Conservation (phyloP, 306 rosid genomes). For the Vigna angularis region DNA sequence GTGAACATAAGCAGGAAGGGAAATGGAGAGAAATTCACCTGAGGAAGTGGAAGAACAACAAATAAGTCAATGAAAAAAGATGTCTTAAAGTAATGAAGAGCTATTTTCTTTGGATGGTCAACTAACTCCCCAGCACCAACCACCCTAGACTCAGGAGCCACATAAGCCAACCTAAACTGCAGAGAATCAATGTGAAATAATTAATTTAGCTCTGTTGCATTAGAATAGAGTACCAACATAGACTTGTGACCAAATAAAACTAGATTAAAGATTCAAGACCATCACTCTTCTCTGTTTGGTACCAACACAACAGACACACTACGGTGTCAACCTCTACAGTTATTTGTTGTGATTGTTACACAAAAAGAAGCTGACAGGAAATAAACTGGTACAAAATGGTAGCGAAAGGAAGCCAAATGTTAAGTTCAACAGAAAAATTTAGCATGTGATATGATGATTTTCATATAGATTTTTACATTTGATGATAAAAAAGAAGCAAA, state of each 20-base stretch:
- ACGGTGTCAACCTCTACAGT: not conserved
- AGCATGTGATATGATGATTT: not conserved
- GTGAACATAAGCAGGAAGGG: not conserved
- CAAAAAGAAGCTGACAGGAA: not conserved
- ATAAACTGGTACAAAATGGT: not conserved
- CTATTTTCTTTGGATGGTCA: constrained; percentile 83
- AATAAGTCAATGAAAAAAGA: constrained; percentile 70
- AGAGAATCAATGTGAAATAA: constrained; percentile 33
- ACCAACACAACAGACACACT: not conserved
- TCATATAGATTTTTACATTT: not conserved
- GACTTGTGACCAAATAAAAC: not conserved
- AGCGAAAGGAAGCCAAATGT: not conserved
- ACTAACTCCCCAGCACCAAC: constrained; percentile 92
- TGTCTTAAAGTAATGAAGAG: constrained; percentile 65
- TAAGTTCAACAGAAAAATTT: not conserved
- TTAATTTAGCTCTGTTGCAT: constrained; percentile 6
- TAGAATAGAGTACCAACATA: constrained; percentile 8
- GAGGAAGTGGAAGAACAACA: constrained; percentile 85
- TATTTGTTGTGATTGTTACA: constrained; percentile 3
- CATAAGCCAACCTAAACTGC: constrained; percentile 95
- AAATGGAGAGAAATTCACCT: constrained; percentile 52
- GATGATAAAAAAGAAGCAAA: not conserved
- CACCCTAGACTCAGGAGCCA: constrained; percentile 84
- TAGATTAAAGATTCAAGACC: constrained; percentile 9
- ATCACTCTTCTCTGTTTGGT: not conserved